Evolutionary conservation across 371 early-diverging fungal genomes (phyloP), one percentile per base, ranked within the genome.

Genomic region (Phascolomyces articulosus): DNA sequence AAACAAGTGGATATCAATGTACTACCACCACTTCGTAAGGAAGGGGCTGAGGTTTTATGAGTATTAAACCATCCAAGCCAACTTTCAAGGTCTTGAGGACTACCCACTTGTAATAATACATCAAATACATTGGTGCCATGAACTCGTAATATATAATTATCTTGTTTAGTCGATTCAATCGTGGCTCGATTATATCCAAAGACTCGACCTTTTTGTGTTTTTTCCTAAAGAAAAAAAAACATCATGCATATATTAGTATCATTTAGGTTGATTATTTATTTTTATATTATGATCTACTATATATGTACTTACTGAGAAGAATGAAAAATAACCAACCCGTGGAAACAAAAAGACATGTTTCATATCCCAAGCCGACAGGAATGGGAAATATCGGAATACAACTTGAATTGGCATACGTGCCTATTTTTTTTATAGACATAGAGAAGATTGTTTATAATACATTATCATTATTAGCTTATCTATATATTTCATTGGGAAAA

Each of bases 351-450:
- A 70, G 11, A 87, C 65, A 11, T 80, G 72, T 44, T 77, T 75
- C 87, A 85, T 87, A 29, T 82, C 75, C 87, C 87, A 87, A 11
- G 75, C 82, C 16, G 85, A 72, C 7, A 87, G 56, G 60, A 76
- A 80, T 8, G 83, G 81, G 21, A 84, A 70, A 54, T 79, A 87
- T 10, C 73, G 72, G 49, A 73, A 71, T 8, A 75, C 71, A 28
- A 73, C 69, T 56, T 82, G 83, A 20, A 87, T 64, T 2, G 85
- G 83, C 71, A 84, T 74, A 16, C 74, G 67, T 1, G 71, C 70
- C 74, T 80, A n/a, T 0, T 10, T 18, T 0, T 7, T 3, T 24
- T 1, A 24, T 23, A 24, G 11, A 34, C 6, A 34, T 9, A 34
- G 34, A 34, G 34, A 34, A 11, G n/a, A n/a, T n/a, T n/a, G n/a